Evolutionary conservation across 371 early-diverging fungal species (phyloP).

Genomic region (Haplosporangium sp.): DNA sequence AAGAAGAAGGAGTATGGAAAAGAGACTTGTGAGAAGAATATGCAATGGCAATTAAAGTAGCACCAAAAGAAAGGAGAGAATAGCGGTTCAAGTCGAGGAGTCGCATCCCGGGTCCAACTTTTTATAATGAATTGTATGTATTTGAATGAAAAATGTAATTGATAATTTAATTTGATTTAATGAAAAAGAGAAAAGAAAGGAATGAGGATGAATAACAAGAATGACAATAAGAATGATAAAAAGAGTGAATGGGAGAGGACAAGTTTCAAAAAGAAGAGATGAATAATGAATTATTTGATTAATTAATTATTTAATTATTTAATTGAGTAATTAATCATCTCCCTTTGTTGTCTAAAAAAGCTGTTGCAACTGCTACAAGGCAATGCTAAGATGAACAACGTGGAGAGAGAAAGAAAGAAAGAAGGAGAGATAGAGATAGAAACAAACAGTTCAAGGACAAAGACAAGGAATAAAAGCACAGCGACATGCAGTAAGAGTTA

Average conservation of each 20-base stretch:
- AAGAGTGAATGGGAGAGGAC: not conserved
- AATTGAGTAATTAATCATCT: too few species aligned
- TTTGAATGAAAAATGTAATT: too few species aligned
- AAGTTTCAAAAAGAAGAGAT: not conserved
- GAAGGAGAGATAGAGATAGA: too few species aligned
- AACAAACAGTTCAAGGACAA: too few species aligned
- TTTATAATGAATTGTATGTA: too few species aligned
- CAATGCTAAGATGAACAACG: too few species aligned
- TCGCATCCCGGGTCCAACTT: slow-evolving; percentile 29
- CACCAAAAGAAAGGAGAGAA: slow-evolving; percentile 46
- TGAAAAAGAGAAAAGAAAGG: not conserved
- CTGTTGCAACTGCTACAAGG: not conserved
- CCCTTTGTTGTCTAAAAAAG: not conserved
- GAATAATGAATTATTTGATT: not conserved
- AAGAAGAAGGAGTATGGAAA: slow-evolving; percentile 47
- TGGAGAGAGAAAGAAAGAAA: not conserved
- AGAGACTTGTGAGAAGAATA: slow-evolving; percentile 54
- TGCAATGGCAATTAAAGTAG: slow-evolving; percentile 49
- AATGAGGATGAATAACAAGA: not conserved
- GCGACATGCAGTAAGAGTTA: too few species aligned
- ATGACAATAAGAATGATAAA: not conserved
- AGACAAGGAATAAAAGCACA: too few species aligned
- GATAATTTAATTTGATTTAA: too few species aligned
- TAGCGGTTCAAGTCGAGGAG: slow-evolving; percentile 56
- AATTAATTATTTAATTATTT: too few species aligned